phyloP scores from a whole-genome alignment of 495 filamentous ascomycete species.

The Penicillium cosmopolitanum region DNA sequence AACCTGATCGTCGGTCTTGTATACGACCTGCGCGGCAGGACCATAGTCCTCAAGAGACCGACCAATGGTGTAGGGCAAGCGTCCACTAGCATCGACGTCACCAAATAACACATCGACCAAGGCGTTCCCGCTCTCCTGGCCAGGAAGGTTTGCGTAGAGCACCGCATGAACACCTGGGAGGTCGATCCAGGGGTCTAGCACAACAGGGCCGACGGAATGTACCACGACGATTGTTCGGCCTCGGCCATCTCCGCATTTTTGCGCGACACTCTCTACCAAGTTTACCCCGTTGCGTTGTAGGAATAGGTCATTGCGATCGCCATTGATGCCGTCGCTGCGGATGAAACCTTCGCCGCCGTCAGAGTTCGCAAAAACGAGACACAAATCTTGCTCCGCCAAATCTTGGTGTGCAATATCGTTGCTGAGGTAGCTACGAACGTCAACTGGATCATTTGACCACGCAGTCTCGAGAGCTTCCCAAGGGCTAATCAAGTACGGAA shows the following conservation, averaged over 20 bases:
- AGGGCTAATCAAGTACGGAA: slow-evolving; percentile 78
- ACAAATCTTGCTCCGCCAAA: slow-evolving; percentile 61
- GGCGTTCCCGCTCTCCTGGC: slow-evolving; percentile 87
- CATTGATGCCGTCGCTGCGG: slow-evolving; percentile 62
- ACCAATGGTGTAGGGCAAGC: slow-evolving; percentile 88
- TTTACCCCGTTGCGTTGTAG: slow-evolving; percentile 78
- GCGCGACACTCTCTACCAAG: slow-evolving; percentile 71
- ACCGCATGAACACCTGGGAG: slow-evolving; percentile 78
- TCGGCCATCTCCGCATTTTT: slow-evolving; percentile 66
- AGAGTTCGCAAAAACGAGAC: slow-evolving; percentile 65
- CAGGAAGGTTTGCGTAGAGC: slow-evolving; percentile 84
- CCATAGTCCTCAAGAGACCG: slow-evolving; percentile 83
- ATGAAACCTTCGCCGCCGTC: slow-evolving; percentile 70
- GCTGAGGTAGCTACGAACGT: slow-evolving; percentile 61
- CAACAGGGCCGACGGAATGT: slow-evolving; percentile 88
- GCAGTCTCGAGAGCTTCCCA: slow-evolving; percentile 63
- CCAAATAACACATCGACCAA: slow-evolving; percentile 85
- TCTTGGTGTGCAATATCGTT: slow-evolving; percentile 55
- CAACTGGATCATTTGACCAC: slow-evolving; percentile 62
- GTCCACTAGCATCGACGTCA: slow-evolving; percentile 81
- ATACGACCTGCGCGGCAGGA: slow-evolving; percentile 73
- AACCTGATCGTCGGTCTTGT: slow-evolving; percentile 67
- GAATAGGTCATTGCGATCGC: slow-evolving; percentile 82
- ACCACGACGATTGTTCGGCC: slow-evolving; percentile 80
- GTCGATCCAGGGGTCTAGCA: slow-evolving; percentile 85